Evolutionary conservation across 768 basidiomycete species (phyloP).

Genomic region (Tephrocybe sp.): DNA sequence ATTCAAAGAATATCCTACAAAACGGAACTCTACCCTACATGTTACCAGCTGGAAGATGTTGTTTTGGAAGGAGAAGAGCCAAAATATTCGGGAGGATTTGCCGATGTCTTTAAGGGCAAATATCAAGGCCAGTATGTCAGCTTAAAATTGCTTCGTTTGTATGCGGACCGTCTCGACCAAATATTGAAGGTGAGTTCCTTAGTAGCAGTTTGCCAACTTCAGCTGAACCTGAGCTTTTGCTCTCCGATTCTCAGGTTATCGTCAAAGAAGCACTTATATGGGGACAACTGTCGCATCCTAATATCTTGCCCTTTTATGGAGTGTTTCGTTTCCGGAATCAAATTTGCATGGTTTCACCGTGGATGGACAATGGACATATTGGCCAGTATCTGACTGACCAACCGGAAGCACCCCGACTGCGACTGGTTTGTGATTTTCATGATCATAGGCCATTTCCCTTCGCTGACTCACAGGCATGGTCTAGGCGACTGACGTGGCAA

Average conservation of each 20-base stretch:
- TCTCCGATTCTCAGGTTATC: neutral
- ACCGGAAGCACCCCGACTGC: neutral
- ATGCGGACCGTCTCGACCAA: neutral
- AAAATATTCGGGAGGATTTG: neutral
- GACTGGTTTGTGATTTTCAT: neutral
- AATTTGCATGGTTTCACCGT: conserved; percentile 14
- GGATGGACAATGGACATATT: conserved; percentile 11
- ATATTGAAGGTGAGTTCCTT: neutral
- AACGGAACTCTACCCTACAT: neutral
- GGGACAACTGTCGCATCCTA: conserved; percentile 6
- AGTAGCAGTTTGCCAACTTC: too few species aligned
- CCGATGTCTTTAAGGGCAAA: neutral
- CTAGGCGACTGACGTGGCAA: neutral
- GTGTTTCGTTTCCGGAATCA: conserved; percentile 7
- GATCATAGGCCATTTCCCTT: neutral
- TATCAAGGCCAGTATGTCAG: neutral
- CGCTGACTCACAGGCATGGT: neutral
- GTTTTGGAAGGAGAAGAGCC: neutral
- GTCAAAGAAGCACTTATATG: neutral
- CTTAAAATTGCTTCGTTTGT: neutral
- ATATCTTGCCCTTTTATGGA: conserved; percentile 17
- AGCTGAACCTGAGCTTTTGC: neutral
- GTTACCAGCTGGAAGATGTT: neutral
- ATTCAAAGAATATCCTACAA: neutral
- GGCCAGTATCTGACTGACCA: neutral